Percentiles rank a stretch among this genome's conserved stretches.
These are phyloP conservation scores for Jaenimonas drosophilae DNA, from an alignment of 208 protist species.

Conservation along the genomic window DNA sequence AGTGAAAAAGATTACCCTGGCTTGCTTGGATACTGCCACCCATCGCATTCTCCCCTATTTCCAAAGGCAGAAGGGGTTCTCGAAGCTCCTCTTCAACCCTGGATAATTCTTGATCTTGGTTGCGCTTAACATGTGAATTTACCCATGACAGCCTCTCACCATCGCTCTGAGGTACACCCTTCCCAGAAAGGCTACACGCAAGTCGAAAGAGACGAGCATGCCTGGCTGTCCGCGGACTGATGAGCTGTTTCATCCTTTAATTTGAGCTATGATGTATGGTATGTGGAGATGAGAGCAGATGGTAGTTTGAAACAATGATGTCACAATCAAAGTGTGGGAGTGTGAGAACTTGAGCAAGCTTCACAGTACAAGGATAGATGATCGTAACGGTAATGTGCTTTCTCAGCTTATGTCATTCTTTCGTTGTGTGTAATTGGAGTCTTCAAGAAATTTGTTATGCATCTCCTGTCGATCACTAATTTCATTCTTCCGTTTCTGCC, in stretches of 20 bases:
- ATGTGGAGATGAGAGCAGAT: slow-evolving; percentile 1
- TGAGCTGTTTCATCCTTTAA: slow-evolving; percentile 65
- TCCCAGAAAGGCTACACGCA: slow-evolving; percentile 15
- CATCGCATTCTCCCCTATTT: slow-evolving; percentile 58
- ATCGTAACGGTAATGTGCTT: slow-evolving; percentile 5
- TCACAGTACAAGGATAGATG: not conserved
- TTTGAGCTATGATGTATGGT: slow-evolving; percentile 1
- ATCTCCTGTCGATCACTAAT: slow-evolving; percentile 57
- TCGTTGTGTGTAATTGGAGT: slow-evolving; percentile 55
- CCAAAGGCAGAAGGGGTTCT: slow-evolving; percentile 48
- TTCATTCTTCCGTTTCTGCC: slow-evolving; percentile 51
- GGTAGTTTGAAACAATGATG: not conserved
- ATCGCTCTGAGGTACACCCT: slow-evolving; percentile 45
- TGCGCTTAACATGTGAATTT: slow-evolving; percentile 62
- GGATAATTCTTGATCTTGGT: slow-evolving; percentile 67
- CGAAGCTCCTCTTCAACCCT: slow-evolving; percentile 59
- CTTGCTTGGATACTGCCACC: slow-evolving; percentile 46
- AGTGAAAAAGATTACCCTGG: slow-evolving; percentile 84
- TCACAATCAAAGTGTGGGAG: not conserved
- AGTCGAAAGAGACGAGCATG: slow-evolving; percentile 81
- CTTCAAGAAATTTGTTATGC: slow-evolving; percentile 58
- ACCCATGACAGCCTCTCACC: slow-evolving; percentile 75
- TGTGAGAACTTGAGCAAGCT: not conserved
- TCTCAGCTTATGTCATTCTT: slow-evolving; percentile 38
- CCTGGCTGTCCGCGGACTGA: slow-evolving; percentile 85